phyloP scores from a whole-genome alignment of 1,284 basidiomycete genomes.

The Trichosporon inkin region DNA sequence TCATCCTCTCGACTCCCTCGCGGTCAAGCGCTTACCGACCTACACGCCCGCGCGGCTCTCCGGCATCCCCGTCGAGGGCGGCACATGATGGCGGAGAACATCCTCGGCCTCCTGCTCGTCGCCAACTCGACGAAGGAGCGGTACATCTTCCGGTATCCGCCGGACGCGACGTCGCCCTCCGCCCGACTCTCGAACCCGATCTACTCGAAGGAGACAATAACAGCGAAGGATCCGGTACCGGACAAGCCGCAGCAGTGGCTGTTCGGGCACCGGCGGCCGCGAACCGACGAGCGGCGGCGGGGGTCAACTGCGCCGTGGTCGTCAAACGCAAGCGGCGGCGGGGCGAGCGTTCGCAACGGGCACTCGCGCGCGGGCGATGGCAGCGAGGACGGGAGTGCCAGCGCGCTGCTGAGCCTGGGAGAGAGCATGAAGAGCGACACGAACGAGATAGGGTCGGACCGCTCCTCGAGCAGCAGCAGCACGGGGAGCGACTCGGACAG shows the following conservation, averaged over 20 bases:
- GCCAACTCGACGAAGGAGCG: constrained; percentile 39
- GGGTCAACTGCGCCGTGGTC: neutral
- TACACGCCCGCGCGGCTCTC: neutral
- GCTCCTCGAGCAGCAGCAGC: neutral
- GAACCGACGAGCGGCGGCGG: neutral
- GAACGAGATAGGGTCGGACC: neutral
- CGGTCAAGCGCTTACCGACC: neutral
- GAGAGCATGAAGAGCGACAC: neutral
- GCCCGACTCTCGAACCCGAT: constrained; percentile 43
- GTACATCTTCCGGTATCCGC: constrained; percentile 45
- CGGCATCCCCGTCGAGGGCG: neutral
- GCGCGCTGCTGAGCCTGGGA: neutral
- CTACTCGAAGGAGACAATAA: constrained; percentile 42
- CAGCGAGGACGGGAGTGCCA: neutral
- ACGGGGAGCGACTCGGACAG: constrained; percentile 23
- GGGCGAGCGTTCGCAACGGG: neutral
- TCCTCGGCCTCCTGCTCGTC: constrained; percentile 47
- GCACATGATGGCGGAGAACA: constrained; percentile 42
- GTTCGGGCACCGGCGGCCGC: constrained; percentile 8
- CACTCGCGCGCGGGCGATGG: neutral
- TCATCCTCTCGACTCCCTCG: neutral
- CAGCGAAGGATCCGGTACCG: constrained; percentile 33
- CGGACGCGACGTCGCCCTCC: constrained; percentile 42
- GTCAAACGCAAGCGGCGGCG: constrained; percentile 11
- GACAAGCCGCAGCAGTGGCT: constrained; percentile 13